Conservation (phyloP, 352 stramenopile species). For the Thraustochytrium striatum region DNA sequence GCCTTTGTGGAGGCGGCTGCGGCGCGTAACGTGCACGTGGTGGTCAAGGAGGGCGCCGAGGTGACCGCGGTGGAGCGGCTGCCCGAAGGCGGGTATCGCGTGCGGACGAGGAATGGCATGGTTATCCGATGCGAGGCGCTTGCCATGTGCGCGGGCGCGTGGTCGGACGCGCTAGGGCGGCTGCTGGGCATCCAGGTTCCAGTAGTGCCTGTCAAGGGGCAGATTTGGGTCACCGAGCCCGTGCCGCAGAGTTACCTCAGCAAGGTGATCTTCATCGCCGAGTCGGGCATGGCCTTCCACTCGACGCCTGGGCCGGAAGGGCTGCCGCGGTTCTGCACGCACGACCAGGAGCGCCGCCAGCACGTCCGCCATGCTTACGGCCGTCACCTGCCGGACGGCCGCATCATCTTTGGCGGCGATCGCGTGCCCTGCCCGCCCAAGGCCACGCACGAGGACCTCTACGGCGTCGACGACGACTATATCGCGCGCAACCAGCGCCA, state of each 20-base stretch:
- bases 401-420: slow-evolving; percentile 36
- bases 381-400: slow-evolving; percentile 7
- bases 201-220: slow-evolving; percentile 21
- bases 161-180: neutral
- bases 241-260: neutral
- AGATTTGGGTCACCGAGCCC: slow-evolving; percentile 39
- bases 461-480: neutral
- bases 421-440: neutral
- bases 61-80: neutral
- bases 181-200: slow-evolving; percentile 13
- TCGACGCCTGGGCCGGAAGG: neutral
- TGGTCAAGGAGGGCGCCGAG: slow-evolving; percentile 32
- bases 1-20: slow-evolving; percentile 31
- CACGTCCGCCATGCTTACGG: slow-evolving; percentile 32
- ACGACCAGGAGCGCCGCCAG: neutral
- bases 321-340: slow-evolving; percentile 21
- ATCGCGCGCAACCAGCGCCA: neutral
- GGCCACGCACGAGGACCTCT: neutral
- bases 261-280: slow-evolving; percentile 22
- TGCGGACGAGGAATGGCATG: slow-evolving; percentile 2
- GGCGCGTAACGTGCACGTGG: slow-evolving; percentile 3
- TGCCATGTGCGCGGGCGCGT: slow-evolving; percentile 6
- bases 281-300: slow-evolving; percentile 17
- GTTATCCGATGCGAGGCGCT: neutral
- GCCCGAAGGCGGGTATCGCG: neutral